Evolutionary conservation across 73 alveolate genomes (phyloP), one percentile per base, ranked within the genome.

Genomic region (Blepharisma stoltei): DNA sequence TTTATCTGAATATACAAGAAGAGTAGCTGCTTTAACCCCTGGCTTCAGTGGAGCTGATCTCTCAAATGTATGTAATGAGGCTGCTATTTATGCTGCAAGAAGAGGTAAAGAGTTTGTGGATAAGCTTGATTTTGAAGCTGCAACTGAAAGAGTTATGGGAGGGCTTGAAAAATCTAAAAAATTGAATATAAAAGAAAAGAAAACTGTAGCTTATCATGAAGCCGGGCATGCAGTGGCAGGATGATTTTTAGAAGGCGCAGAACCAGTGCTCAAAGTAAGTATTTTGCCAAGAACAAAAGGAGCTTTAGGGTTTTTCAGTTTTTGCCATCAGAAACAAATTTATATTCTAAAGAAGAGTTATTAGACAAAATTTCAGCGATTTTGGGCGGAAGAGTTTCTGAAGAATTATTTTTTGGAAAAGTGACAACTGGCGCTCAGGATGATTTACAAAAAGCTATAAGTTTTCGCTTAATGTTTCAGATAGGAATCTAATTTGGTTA

Each of bases 11-110:
- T 92, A 90, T 84, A 95, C 97, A 20, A 83, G 86, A 80, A 91
- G 96, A 83, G 81, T 94, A 18, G 98, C 98, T 49, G 82, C 95
- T 52, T 69, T 81, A 76, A 80, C 95, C 23, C 93, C 91, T 79
- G 99, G 99, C 60, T 94, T 95, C 86, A 84, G 97, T 80, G 99
- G 99, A 6, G 99, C 99, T 45, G 99, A 95, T 82, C 86, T 97
- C 47, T 92, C 95, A 83, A 97, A 97, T 77, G 85, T 97, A 46
- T 87, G 98, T 85, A 97, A 97, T 79, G 99, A 97, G 83, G 99
- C 98, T 5, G 99, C 99, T 41, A 90, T 97, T 7, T 78, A 95
- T 27, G 98, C 98, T 18, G 97, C 98, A 18, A 89, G 99, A 83
- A 91, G 88, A 89, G 84, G 83, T 7, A 77, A 85, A 11, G 80